Percentiles rank a stretch among this genome's conserved stretches.
Evolutionary conservation across 257 asterid genomes (phyloP).

Genomic region (Linaria vulgaris): DNA sequence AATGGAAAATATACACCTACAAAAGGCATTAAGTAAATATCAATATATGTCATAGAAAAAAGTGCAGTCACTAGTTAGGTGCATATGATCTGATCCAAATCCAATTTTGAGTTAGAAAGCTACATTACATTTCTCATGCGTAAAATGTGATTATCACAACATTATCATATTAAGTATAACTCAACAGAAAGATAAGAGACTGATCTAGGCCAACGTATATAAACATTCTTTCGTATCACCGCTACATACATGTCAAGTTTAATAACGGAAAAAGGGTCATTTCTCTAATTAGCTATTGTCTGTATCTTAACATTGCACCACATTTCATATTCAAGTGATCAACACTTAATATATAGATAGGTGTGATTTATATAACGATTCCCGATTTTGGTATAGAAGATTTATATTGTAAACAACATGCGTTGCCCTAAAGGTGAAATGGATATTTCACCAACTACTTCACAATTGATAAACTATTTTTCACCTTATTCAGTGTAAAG

Average conservation of each 20-base stretch:
- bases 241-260: no score
- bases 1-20: not conserved
- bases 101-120: constrained; percentile 35
- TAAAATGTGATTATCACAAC: constrained; percentile 28
- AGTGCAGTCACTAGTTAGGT: constrained; percentile 24
- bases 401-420: constrained; percentile 41
- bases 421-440: constrained; percentile 20
- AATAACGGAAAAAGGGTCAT: no score
- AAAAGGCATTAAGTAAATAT: constrained; percentile 32
- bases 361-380: no score
- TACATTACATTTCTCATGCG: not conserved
- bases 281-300: no score
- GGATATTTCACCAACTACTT: constrained; percentile 29
- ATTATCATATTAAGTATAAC: constrained; percentile 35
- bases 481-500: constrained; percentile 15
- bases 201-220: no score
- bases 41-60: constrained; percentile 12
- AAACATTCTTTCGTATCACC: no score
- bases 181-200: no score
- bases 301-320: no score
- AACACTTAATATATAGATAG: no score
- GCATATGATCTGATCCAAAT: not conserved
- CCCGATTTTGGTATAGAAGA: no score
- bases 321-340: no score
- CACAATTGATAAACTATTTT: not conserved